Evolutionary conservation across 1,284 basidiomycete genomes (phyloP), one percentile per base, ranked within the genome.

Genomic region (Heterobasidion parviporum): DNA sequence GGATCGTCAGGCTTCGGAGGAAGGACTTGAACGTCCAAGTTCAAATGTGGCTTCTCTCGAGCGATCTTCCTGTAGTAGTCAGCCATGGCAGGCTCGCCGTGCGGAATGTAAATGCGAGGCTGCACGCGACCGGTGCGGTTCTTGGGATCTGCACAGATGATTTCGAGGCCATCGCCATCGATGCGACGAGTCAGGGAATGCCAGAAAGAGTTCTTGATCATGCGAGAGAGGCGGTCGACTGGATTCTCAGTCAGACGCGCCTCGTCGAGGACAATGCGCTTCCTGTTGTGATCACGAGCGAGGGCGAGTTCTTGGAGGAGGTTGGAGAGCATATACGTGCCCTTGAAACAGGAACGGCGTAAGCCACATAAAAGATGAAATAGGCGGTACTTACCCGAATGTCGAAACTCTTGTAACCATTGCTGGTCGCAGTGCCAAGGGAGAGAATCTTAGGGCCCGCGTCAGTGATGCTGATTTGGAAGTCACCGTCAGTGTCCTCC

Each of bases 171-270:
- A 60, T 98, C 94, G 0, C 92, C 94, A 67, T 99, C 97, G 66
- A 99, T 99, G 43, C 94, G 85, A 54, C 96, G 87, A 1, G 97
- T 99, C 52, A 99, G 79, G 8, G 94, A 92, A 70, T 96, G 92
- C 96, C 96, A 99, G 77, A 99, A 99, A 10, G 92, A 95, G 72
- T 95, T 87, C 68, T 89, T 91, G 74, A 99, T 99, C 96, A 99
- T 98, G 58, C 97, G 86, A 20, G 92, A 96, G 44, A 99, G 81
- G 47, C 96, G 89, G 68, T 97, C 94, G 47, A 99, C 94, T 0
- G 96, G 97, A 70, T 98, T 98, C 74, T 99, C 96, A 0, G 92
- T 93, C 54, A 99, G 78, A 58, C 95, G 89, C 16, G 94, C 86
- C 71, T 99, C 96, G 65, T 98, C 95, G n/a, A 99, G 85, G 12